Evolutionary conservation across 345 rosid species (phyloP).

Genomic region (Mallotus nudiflorus): DNA sequence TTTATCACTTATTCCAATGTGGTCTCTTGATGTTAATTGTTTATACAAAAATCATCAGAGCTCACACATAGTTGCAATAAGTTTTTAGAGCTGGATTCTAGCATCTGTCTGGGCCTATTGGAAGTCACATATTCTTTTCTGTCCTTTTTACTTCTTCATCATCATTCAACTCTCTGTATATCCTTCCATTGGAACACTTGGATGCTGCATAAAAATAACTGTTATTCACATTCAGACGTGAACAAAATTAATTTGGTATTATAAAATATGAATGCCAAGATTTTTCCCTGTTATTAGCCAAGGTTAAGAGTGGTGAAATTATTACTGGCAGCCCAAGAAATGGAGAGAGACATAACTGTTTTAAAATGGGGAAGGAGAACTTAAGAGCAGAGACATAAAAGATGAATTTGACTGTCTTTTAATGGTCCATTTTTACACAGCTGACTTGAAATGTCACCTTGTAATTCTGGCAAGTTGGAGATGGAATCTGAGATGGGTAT

Average conservation of each 20-base stretch:
- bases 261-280: no score
- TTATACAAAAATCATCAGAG: not conserved
- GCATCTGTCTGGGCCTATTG: not conserved
- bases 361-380: no score
- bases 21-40: not conserved
- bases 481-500: no score
- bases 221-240: no score
- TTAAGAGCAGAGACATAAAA: no score
- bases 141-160: not conserved
- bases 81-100: not conserved
- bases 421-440: no score
- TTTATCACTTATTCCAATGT: not conserved
- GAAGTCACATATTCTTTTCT: not conserved
- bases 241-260: no score
- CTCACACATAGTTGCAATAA: not conserved
- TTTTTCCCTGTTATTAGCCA: no score
- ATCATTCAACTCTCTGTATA: not conserved
- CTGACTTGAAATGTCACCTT: not conserved
- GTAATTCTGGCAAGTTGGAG: not conserved
- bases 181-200: not conserved
- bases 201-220: not conserved
- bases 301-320: no score
- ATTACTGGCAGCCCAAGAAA: no score
- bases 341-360: no score
- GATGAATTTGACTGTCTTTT: no score